Conservation (phyloP, 768 basidiomycete species). For the Suillus luteus region DNA sequence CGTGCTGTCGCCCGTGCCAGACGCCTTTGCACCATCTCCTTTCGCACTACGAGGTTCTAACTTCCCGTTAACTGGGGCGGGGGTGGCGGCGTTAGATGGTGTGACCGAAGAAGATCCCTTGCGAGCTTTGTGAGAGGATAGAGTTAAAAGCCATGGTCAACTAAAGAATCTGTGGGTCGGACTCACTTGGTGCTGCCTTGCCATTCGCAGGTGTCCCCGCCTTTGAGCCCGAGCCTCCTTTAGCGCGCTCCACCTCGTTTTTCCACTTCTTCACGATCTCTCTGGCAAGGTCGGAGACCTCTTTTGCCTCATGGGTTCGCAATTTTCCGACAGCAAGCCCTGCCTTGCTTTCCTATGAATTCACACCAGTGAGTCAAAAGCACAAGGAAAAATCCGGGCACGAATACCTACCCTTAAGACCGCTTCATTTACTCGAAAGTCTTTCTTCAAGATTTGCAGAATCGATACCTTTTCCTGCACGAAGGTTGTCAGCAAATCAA, state of each 20-base stretch:
- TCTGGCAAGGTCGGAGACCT: slow-evolving; percentile 82
- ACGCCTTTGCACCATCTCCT: slow-evolving; percentile 63
- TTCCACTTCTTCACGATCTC: slow-evolving; percentile 94
- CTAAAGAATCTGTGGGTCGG: slow-evolving; percentile 12
- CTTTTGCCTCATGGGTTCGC: slow-evolving; percentile 67
- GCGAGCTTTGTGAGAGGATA: slow-evolving; percentile 26
- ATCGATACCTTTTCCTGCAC: slow-evolving; percentile 64
- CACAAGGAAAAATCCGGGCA: slow-evolving; percentile 14
- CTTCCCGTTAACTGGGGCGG: slow-evolving; percentile 36
- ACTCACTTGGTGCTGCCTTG: slow-evolving; percentile 42
- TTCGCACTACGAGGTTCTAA: slow-evolving; percentile 56
- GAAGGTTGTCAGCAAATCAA: slow-evolving; percentile 30
- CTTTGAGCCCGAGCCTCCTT: slow-evolving; percentile 34
- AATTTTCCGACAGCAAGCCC: slow-evolving; percentile 93
- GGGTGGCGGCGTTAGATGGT: slow-evolving; percentile 40
- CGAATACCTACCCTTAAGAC: slow-evolving; percentile 66
- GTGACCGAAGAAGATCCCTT: slow-evolving; percentile 40
- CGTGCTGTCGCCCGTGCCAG: slow-evolving; percentile 65
- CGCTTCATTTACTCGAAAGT: slow-evolving; percentile 68
- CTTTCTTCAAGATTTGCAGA: slow-evolving; percentile 62
- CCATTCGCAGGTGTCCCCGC: slow-evolving; percentile 15
- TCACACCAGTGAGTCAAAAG: neutral
- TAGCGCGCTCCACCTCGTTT: slow-evolving; percentile 75
- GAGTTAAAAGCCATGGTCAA: slow-evolving; percentile 6
- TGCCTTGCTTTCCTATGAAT: slow-evolving; percentile 80